Conservation (phyloP, 345 rosid genomes). For the Boechera divaricarpa region DNA sequence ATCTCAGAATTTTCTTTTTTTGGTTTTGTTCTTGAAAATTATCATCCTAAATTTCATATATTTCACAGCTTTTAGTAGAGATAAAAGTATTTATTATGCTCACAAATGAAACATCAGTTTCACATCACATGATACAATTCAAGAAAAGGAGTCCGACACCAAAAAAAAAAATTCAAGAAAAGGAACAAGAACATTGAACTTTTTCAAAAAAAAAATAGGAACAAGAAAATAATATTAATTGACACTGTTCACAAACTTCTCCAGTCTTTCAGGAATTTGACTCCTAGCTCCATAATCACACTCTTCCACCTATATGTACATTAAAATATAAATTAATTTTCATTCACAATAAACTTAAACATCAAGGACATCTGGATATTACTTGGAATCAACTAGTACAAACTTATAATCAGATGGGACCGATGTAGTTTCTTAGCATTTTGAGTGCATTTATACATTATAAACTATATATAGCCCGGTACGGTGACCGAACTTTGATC, state of each 20-base stretch:
- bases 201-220: background rate
- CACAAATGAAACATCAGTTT: constrained; percentile 32
- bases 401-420: background rate
- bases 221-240: constrained; percentile 2
- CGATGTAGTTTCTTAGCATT: constrained; percentile 9
- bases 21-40: background rate
- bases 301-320: constrained; percentile 38
- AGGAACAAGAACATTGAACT: background rate
- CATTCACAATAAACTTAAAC: background rate
- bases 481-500: background rate
- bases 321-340: background rate
- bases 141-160: background rate
- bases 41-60: background rate
- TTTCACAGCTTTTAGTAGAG: background rate
- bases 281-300: constrained; percentile 32
- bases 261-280: constrained; percentile 31
- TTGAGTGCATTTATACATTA: constrained; percentile 6
- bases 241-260: constrained; percentile 35
- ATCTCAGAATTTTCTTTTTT: background rate
- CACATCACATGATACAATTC: background rate
- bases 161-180: background rate
- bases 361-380: background rate
- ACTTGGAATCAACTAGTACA: constrained; percentile 9
- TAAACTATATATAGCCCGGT: background rate
- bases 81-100: constrained; percentile 4